Conservation (phyloP, 129 eudicot genomes). For the Calendula officinalis region DNA sequence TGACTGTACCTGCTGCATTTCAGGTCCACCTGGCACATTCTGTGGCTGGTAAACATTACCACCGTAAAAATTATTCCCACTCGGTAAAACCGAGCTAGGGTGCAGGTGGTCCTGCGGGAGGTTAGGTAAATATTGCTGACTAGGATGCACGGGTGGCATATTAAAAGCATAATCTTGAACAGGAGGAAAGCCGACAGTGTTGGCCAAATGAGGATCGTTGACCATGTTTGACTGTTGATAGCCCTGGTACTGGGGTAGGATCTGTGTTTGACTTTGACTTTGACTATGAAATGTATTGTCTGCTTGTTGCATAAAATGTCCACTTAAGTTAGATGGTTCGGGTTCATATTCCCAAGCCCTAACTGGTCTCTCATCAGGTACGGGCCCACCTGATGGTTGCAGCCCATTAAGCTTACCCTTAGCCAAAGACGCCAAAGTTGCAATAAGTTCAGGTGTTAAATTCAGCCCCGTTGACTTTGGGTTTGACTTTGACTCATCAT, state of each 20-base stretch:
- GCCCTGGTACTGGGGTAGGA: slow-evolving; percentile 35
- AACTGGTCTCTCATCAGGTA: no score
- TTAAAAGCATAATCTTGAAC: slow-evolving; percentile 38
- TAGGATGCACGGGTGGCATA: slow-evolving; percentile 39
- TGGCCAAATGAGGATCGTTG: slow-evolving; percentile 29
- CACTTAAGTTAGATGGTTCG: slow-evolving; percentile 36
- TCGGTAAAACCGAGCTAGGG: slow-evolving; percentile 19
- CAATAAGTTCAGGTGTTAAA: slow-evolving; percentile 86
- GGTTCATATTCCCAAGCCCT: slow-evolving; percentile 20
- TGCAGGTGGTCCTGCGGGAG: slow-evolving; percentile 35
- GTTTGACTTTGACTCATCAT: slow-evolving; percentile 32
- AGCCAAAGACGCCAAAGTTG: slow-evolving; percentile 62
- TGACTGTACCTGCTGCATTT: slow-evolving; percentile 48
- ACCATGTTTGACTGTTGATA: slow-evolving; percentile 27
- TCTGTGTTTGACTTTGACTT: slow-evolving; percentile 27
- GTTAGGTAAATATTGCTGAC: slow-evolving; percentile 47
- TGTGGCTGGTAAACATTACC: slow-evolving; percentile 36
- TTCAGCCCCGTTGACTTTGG: slow-evolving; percentile 33
- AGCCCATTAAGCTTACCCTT: slow-evolving; percentile 32
- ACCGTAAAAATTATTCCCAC: slow-evolving; percentile 40
- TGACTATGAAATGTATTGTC: slow-evolving; percentile 28
- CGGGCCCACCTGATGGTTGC: no score
- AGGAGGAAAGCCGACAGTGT: slow-evolving; percentile 30
- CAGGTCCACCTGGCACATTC: slow-evolving; percentile 32
- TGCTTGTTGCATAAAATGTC: slow-evolving; percentile 44